Conservation (phyloP, 148 eudicot species). For the Fagopyrum esculentum region DNA sequence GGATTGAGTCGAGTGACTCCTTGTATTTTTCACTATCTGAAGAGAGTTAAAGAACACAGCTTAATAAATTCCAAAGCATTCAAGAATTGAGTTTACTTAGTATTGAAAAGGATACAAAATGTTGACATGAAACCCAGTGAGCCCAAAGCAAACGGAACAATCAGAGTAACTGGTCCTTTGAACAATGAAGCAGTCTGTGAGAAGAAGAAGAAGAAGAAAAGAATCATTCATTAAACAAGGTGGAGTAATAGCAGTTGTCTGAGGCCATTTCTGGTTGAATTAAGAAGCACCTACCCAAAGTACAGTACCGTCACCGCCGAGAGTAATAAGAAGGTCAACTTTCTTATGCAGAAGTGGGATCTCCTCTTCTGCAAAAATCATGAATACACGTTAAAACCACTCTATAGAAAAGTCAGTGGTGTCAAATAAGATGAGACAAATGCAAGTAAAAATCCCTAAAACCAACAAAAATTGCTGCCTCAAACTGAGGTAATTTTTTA, state of each 20-base stretch:
- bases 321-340: conserved; percentile 92
- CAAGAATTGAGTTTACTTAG: neutral
- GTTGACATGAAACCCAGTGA: conserved; percentile 98
- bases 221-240: neutral
- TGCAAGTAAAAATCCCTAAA: neutral
- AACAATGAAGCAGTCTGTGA: conserved; percentile 94
- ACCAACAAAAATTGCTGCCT: too few species aligned
- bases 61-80: neutral
- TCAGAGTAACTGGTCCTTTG: conserved; percentile 94
- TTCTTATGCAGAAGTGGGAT: conserved; percentile 59
- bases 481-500: too few species aligned
- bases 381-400: neutral
- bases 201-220: neutral
- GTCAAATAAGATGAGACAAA: neutral
- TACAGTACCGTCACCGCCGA: conserved; percentile 99
- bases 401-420: neutral
- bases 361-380: conserved; percentile 53
- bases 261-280: neutral
- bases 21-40: conserved; percentile 80
- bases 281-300: conserved; percentile 71
- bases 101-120: conserved; percentile 68
- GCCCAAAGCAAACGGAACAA: conserved; percentile 88
- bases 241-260: neutral
- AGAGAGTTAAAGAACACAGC: conserved; percentile 39
- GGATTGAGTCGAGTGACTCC: conserved; percentile 64